A percentile compares a stretch with the other conserved stretches of the same genome.
phyloP scores from a whole-genome alignment of 345 rosid species.

The Eucalyptus polyanthemos region DNA sequence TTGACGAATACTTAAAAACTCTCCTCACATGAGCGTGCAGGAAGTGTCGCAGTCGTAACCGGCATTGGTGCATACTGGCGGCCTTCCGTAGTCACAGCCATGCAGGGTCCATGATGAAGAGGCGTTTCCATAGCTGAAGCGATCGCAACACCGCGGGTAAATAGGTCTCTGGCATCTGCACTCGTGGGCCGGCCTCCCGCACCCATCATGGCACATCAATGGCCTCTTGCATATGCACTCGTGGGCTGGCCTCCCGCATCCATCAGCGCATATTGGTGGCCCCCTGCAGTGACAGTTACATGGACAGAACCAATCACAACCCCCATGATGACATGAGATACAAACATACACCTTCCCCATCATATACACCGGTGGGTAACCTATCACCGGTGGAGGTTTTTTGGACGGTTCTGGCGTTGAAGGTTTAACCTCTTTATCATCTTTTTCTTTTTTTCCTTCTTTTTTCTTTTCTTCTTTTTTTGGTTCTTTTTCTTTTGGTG shows the following conservation, averaged over 20 bases:
- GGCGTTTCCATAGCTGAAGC: background rate
- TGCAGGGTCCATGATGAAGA: background rate
- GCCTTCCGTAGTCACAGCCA: background rate
- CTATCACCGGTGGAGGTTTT: too few relatives aligned
- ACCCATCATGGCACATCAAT: too few relatives aligned
- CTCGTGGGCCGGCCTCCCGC: background rate
- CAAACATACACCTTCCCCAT: background rate
- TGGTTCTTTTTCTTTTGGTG: too few relatives aligned
- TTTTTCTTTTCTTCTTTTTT: too few relatives aligned
- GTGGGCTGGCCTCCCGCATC: too few relatives aligned
- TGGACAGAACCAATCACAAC: background rate
- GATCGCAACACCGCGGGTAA: background rate
- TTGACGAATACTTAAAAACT: background rate
- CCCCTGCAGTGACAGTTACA: too few relatives aligned
- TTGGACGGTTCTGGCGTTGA: rapidly evolving
- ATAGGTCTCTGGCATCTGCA: background rate
- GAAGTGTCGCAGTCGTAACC: background rate
- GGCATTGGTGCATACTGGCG: background rate
- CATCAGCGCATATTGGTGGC: background rate
- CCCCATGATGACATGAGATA: background rate
- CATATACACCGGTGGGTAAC: background rate
- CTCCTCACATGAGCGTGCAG: background rate
- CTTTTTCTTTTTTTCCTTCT: too few relatives aligned
- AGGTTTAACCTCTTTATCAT: too few relatives aligned
- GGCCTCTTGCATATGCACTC: too few relatives aligned